phyloP scores from a whole-genome alignment of 129 eudicot genomes.

The Oenanthe sinensis region DNA sequence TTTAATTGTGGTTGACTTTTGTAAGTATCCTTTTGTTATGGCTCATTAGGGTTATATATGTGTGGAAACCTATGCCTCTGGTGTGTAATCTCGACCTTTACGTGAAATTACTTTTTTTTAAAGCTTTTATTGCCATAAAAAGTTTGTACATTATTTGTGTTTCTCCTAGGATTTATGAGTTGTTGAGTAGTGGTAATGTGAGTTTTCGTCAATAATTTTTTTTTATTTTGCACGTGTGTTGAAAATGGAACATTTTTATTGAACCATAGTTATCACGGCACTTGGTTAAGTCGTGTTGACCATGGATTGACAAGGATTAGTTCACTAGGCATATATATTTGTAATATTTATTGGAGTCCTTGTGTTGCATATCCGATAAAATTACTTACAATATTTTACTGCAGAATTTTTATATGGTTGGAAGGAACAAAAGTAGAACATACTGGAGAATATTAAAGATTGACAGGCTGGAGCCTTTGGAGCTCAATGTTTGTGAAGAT shows the following conservation, averaged over 20 bases:
- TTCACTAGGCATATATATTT: neutral
- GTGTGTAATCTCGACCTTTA: neutral
- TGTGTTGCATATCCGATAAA: neutral
- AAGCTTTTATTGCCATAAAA: neutral
- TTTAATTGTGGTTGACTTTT: neutral
- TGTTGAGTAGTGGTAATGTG: neutral
- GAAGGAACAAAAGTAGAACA: constrained; percentile 61
- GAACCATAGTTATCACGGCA: neutral
- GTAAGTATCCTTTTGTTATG: neutral
- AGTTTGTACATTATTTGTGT: neutral
- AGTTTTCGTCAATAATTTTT: neutral
- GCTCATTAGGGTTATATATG: neutral
- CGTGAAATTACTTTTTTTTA: neutral
- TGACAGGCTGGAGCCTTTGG: constrained; percentile 53
- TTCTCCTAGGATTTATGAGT: neutral
- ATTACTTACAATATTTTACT: neutral
- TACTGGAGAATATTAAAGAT: constrained; percentile 75
- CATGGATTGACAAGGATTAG: neutral
- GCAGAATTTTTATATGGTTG: constrained; percentile 79
- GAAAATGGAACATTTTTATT: neutral
- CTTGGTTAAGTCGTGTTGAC: neutral
- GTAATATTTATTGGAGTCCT: constrained; percentile 5
- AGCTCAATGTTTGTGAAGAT: constrained; percentile 55
- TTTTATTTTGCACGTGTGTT: neutral
- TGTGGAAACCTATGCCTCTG: neutral